Evolutionary conservation across 2,329 filamentous ascomycete species (phyloP).

Genomic region (Dissoconium aciculare): DNA sequence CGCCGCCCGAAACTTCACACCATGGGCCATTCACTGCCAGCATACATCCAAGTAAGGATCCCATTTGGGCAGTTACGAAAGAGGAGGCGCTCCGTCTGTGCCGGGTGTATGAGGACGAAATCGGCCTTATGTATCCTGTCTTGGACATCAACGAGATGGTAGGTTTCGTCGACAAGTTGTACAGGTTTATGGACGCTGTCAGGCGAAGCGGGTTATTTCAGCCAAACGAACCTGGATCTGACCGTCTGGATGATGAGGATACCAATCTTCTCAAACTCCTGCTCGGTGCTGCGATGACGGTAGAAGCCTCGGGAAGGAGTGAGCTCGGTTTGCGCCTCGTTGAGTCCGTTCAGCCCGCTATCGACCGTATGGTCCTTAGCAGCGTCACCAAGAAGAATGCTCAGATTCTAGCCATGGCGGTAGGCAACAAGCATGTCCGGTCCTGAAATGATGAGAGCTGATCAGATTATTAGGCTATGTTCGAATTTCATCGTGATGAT

Average conservation of each 20-base stretch:
- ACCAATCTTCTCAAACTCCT: slow-evolving; percentile 69
- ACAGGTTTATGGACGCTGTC: slow-evolving; percentile 57
- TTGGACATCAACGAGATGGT: slow-evolving; percentile 59
- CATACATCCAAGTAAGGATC: slow-evolving; percentile 47
- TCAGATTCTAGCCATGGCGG: slow-evolving; percentile 42
- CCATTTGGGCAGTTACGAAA: slow-evolving; percentile 62
- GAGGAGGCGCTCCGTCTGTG: slow-evolving; percentile 70
- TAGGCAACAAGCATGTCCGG: too few species aligned
- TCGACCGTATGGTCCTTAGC: slow-evolving; percentile 49
- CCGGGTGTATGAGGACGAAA: slow-evolving; percentile 72
- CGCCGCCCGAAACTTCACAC: not conserved
- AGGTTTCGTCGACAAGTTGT: slow-evolving; percentile 53
- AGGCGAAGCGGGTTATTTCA: slow-evolving; percentile 44
- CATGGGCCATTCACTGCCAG: slow-evolving; percentile 14
- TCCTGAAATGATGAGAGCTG: slow-evolving; percentile 6
- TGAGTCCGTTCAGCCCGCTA: slow-evolving; percentile 55
- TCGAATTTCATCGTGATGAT: slow-evolving; percentile 73
- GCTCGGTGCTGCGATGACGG: slow-evolving; percentile 59
- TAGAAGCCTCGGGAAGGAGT: slow-evolving; percentile 68
- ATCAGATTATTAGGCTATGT: slow-evolving; percentile 42
- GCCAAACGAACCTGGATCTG: slow-evolving; percentile 38
- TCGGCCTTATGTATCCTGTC: slow-evolving; percentile 84
- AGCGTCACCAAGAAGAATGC: slow-evolving; percentile 44
- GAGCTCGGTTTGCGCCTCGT: slow-evolving; percentile 58
- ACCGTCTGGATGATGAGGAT: slow-evolving; percentile 46